Evolutionary conservation across 306 rosid species (phyloP).

Genomic region (Delonix regia): DNA sequence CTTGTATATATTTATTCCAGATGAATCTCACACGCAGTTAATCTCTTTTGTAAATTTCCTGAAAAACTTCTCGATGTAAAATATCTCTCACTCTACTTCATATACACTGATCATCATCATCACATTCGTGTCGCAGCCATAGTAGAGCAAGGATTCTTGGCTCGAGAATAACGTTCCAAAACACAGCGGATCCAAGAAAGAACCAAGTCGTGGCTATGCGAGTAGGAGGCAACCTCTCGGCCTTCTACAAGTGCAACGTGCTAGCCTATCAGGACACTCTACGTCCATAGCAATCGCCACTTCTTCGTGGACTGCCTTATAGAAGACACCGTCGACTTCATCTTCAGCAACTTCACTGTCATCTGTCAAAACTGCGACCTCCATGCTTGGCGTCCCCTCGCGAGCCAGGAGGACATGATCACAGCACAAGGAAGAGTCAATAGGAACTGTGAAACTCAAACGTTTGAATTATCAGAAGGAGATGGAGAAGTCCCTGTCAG

Average conservation of each 20-base stretch:
- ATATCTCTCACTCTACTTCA: no score
- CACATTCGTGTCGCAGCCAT: constrained; percentile 53
- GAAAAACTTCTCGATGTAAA: no score
- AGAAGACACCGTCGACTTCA: constrained; percentile 80
- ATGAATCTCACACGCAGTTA: no score
- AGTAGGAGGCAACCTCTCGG: constrained; percentile 79
- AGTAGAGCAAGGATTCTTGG: constrained; percentile 69
- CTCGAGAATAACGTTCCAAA: constrained; percentile 76
- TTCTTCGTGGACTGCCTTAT: constrained; percentile 60
- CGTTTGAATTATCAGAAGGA: no score
- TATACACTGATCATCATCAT: no score
- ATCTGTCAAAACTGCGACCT: constrained; percentile 80
- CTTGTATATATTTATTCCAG: no score
- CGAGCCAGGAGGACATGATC: constrained; percentile 85
- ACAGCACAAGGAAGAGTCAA: constrained; percentile 80
- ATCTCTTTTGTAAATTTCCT: no score
- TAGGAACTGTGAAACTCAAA: no score
- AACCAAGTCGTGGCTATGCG: constrained; percentile 92
- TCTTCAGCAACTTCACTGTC: constrained; percentile 80
- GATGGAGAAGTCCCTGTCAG: no score
- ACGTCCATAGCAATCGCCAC: constrained; percentile 90
- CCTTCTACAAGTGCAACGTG: constrained; percentile 71
- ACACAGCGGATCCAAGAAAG: constrained; percentile 87
- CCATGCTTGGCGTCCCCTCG: constrained; percentile 70
- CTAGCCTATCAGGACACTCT: constrained; percentile 87